Evolutionary conservation across 2,329 filamentous ascomycete species (phyloP).

Genomic region (Alternaria gaisen): DNA sequence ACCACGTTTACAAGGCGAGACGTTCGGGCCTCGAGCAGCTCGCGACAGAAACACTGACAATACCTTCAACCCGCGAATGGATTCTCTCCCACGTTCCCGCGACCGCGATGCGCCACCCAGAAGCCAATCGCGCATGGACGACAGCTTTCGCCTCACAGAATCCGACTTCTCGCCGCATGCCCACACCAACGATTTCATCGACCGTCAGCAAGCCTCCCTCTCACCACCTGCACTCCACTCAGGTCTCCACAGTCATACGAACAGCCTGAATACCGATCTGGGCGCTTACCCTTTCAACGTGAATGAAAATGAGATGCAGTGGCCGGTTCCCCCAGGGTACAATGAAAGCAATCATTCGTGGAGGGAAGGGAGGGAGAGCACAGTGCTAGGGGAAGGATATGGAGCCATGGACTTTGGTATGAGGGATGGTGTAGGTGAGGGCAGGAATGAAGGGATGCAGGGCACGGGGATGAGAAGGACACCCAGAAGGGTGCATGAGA

Average conservation of each 20-base stretch:
- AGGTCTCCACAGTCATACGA: slow-evolving; percentile 14
- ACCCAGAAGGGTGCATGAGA: slow-evolving; percentile 19
- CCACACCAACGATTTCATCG: background rate
- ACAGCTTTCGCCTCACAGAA: slow-evolving; percentile 11
- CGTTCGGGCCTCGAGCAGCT: background rate
- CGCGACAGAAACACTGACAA: background rate
- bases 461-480: slow-evolving; percentile 4
- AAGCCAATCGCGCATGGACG: slow-evolving; percentile 10
- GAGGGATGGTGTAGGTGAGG: background rate
- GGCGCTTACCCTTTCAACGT: slow-evolving; percentile 26
- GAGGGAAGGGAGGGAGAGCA: slow-evolving; percentile 17
- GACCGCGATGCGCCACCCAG: background rate
- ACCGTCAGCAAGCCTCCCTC: slow-evolving; percentile 6
- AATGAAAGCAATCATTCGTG: slow-evolving; percentile 10
- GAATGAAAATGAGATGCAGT: slow-evolving; percentile 25
- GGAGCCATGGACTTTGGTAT: background rate
- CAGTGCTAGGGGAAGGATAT: slow-evolving; percentile 10
- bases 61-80: slow-evolving; percentile 6
- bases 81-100: slow-evolving; percentile 14
- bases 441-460: background rate
- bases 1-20: slow-evolving; percentile 19
- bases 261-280: slow-evolving; percentile 24
- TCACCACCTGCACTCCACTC: slow-evolving; percentile 6
- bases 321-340: slow-evolving; percentile 32
- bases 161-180: slow-evolving; percentile 12